Evolutionary conservation across 2,329 filamentous ascomycete species (phyloP), one percentile per base, ranked within the genome.

Genomic region (Trichoderma aggressivum): DNA sequence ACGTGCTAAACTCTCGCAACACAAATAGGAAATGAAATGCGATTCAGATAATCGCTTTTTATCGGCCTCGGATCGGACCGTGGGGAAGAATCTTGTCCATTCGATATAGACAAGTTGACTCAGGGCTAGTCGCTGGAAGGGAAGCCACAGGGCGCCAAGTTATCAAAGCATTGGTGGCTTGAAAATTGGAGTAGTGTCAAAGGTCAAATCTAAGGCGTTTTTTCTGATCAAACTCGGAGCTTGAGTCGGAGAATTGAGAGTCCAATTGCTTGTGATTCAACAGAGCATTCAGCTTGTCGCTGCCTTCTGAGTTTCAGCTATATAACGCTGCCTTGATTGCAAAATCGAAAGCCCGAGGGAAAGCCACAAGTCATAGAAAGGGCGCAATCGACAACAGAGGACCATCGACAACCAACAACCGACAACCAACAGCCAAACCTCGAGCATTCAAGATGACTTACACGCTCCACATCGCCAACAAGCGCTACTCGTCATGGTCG

Each of bases 401-500:
- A 53, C 47, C 21, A 53, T 34, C 11, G 39, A 43, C 43, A n/a
- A 24, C 21, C 11, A 18, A 53, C 4, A 2, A 14, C 14, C 28
- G n/a, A 59, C 30, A 16, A 8, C 16, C 28, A 32, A 32, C 28
- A n/a, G 5, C 18, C 55, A 34, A 34, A 12, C 11, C 11, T 11
- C 26, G 7, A 30, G 1, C 3, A 53, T 16, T 11, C 26, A 39
- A 61, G n/a, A 69, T 61, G 66, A 60, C 30, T 69, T 81, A 81
- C 74, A 76, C 78, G 16, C 81, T 84, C 69, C 81, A 79, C 75
- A 82, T 84, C 73, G 81, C 78, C 32, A 83, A 83, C 75, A 84
- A 84, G 67, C 82, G 83, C 72, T 84, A 84, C 76, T 83, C 82
- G 2, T 83, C 82, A 24, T 84, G 83, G 83, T 84, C 83, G 62